phyloP scores from a whole-genome alignment of 148 eudicot species.

The Spergularia marina region DNA sequence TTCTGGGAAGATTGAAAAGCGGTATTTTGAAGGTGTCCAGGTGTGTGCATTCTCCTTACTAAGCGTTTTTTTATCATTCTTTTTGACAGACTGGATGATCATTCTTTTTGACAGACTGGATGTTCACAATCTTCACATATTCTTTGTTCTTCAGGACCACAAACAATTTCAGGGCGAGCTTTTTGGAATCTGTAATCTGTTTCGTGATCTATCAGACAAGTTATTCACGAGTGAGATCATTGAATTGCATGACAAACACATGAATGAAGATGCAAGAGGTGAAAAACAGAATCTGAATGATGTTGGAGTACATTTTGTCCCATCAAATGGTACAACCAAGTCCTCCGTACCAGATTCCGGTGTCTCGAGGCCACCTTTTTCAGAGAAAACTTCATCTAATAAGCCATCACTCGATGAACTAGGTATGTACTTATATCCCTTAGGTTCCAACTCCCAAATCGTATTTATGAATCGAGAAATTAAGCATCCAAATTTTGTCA shows the following conservation, averaged over 20 bases:
- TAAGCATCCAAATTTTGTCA: neutral
- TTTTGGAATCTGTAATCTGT: slow-evolving; percentile 84
- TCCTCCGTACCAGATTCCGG: slow-evolving; percentile 23
- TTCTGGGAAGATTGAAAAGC: slow-evolving; percentile 86
- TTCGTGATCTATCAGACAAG: slow-evolving; percentile 89
- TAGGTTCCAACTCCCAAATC: neutral
- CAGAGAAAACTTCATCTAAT: slow-evolving; percentile 24
- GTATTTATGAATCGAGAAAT: neutral
- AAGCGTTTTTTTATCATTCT: neutral
- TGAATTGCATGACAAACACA: slow-evolving; percentile 59
- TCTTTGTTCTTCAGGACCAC: slow-evolving; percentile 53
- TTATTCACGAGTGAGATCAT: slow-evolving; percentile 90
- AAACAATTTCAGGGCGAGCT: slow-evolving; percentile 95
- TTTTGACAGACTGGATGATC: neutral
- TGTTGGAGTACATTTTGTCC: slow-evolving; percentile 41
- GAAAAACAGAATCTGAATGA: slow-evolving; percentile 31
- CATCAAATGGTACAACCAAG: slow-evolving; percentile 35
- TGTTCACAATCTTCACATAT: neutral
- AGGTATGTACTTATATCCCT: slow-evolving; percentile 44
- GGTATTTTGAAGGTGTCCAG: slow-evolving; percentile 98
- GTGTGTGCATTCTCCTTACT: slow-evolving; percentile 30
- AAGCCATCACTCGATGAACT: slow-evolving; percentile 52
- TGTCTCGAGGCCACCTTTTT: slow-evolving; percentile 22
- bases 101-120: neutral
- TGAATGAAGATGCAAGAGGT: slow-evolving; percentile 25